Base-by-base conservation (phyloP, 495 filamentous ascomycete genomes). In the Hamigera avellanea region DNA sequence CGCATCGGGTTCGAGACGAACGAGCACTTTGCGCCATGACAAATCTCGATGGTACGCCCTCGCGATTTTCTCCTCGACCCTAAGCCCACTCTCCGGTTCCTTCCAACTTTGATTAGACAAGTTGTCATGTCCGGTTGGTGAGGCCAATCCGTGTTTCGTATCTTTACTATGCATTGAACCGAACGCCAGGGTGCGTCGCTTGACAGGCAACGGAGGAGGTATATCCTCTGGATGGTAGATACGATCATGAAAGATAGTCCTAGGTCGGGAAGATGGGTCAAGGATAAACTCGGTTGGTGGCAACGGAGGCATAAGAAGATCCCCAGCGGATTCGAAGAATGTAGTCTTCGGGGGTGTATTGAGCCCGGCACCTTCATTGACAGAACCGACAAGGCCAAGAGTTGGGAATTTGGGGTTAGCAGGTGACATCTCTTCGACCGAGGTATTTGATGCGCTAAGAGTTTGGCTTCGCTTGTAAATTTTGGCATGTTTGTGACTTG, bases 211-310 rank as follows among this genome's bases (percentile, higher is more conserved):
- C 6, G 86, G 82, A n/a, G 73, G 78, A 1, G 91, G 91, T 31
- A 96, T 93, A 56, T 98, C 91, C 26, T 81, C 75, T 0, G 89
- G 85, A 50, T 88, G 83, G 57, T 98, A 98, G 17, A 96, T 72
- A 10, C 91, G 81, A 55, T 96, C 91, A 61, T 98, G 91, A 60
- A 95, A 95, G 40, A 98, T 96, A 9, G 93, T 94, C 26, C 83
- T 75, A 5, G 85, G 75, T n/a, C 91, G 82, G 32, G 75, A 76
- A 21, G 78, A 69, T 10, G 89, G 88, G 38, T 95, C 78, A 37
- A 83, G 69, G 23, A 98, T 67, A 50, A 85, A 98, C 19, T 83
- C 76, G 2, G 70, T 66, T 0, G 81, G 72, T 10, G 91, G 89
- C 2, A 96, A 58, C 8, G 86, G 91, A 2, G 93, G 91, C 59